Evolutionary conservation across 257 asterid species (phyloP).

Genomic region (Penstemon davidsonii): DNA sequence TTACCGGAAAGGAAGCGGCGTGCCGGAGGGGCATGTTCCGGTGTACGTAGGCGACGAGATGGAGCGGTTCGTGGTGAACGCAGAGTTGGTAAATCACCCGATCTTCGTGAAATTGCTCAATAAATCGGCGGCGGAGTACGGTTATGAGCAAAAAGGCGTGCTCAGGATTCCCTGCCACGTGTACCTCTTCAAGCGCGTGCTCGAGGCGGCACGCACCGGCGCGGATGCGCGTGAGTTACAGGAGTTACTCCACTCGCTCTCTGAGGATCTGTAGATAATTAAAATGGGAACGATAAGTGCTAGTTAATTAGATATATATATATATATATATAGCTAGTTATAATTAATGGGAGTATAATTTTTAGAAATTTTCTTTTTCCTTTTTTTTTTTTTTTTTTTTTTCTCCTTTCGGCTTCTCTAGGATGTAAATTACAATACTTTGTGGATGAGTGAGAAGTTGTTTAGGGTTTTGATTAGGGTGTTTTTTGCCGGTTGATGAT

Average conservation of each 20-base stretch:
- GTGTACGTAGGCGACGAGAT: slow-evolving; percentile 64
- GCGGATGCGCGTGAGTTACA: slow-evolving; percentile 23
- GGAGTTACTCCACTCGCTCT: slow-evolving; percentile 20
- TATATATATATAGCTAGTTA: neutral
- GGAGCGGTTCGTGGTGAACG: slow-evolving; percentile 61
- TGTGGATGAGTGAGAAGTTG: no score
- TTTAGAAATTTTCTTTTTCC: neutral
- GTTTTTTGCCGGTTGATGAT: no score
- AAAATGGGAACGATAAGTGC: neutral
- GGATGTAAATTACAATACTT: slow-evolving; percentile 26
- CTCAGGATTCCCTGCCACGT: slow-evolving; percentile 63
- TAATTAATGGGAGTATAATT: slow-evolving; percentile 1
- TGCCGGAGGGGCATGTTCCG: slow-evolving; percentile 64
- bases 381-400: neutral
- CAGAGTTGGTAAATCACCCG: slow-evolving; percentile 51
- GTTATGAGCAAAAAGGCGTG: slow-evolving; percentile 55
- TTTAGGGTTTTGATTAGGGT: no score
- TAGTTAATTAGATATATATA: no score
- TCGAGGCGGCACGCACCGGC: slow-evolving; percentile 49
- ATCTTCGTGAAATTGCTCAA: slow-evolving; percentile 46
- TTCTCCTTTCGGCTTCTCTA: slow-evolving; percentile 7
- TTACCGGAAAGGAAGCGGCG: slow-evolving; percentile 29
- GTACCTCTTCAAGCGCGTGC: slow-evolving; percentile 48
- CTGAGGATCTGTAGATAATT: slow-evolving; percentile 27
- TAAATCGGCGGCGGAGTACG: slow-evolving; percentile 57